These are phyloP conservation scores for Erythrobasidium hasegawianum DNA, from an alignment of 1,284 basidiomycete species.

Conservation along the genomic window DNA sequence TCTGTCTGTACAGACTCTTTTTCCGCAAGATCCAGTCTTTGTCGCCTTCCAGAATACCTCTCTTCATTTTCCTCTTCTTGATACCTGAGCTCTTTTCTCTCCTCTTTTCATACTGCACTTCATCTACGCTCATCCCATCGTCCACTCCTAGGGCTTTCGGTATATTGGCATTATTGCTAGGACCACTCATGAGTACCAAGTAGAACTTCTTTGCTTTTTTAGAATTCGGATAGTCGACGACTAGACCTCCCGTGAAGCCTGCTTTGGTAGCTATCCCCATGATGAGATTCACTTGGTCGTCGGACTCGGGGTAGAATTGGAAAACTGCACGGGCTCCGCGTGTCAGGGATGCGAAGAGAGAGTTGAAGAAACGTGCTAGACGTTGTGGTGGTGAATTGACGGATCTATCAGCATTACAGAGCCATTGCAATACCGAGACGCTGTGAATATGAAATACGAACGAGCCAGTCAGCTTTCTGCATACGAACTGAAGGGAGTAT, in stretches of 20 bases:
- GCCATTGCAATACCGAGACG: slow-evolving; percentile 97
- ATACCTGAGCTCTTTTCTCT: slow-evolving; percentile 40
- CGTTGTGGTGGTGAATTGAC: slow-evolving; percentile 90
- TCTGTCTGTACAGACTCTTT: slow-evolving; percentile 57
- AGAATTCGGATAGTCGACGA: slow-evolving; percentile 95
- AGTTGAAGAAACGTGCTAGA: slow-evolving; percentile 90
- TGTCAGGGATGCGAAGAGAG: slow-evolving; percentile 83
- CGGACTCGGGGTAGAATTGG: slow-evolving; percentile 91
- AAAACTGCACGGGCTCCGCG: slow-evolving; percentile 91
- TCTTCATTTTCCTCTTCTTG: slow-evolving; percentile 35
- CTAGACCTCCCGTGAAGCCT: slow-evolving; percentile 93
- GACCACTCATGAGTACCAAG: slow-evolving; percentile 77
- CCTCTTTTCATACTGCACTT: slow-evolving; percentile 64
- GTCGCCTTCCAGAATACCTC: slow-evolving; percentile 25
- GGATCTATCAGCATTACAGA: slow-evolving; percentile 92
- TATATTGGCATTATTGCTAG: slow-evolving; percentile 34
- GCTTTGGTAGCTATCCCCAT: slow-evolving; percentile 88
- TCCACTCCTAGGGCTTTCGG: slow-evolving; percentile 38
- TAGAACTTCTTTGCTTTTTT: slow-evolving; percentile 93
- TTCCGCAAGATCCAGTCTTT: slow-evolving; percentile 58
- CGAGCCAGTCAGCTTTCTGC: no score
- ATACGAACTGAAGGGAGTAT: no score
- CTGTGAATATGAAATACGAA: slow-evolving; percentile 58
- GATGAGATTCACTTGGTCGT: slow-evolving; percentile 93
- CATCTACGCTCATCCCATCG: slow-evolving; percentile 50